Percentiles rank a stretch among this genome's conserved stretches.
Conservation (phyloP, 257 asterid species). For the Scutellaria baicalensis region DNA sequence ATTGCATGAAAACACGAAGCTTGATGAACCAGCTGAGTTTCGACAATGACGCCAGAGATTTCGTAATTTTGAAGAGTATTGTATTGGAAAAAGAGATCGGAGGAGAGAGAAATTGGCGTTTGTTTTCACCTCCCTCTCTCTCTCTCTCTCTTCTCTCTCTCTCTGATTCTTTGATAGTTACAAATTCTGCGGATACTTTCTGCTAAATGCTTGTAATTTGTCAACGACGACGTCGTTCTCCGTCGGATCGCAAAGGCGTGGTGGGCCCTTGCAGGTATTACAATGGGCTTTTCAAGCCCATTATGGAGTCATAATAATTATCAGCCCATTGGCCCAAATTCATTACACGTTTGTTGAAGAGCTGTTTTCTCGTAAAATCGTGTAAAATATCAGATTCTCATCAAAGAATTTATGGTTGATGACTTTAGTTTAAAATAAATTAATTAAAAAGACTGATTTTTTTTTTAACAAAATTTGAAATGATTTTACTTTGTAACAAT, state of each 20-base stretch:
- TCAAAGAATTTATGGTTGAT: too few relatives aligned
- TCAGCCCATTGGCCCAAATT: too few relatives aligned
- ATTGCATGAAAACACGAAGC: conserved; percentile 18
- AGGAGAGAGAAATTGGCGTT: conserved; percentile 16
- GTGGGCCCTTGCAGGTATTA: not conserved
- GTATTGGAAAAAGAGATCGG: conserved; percentile 13
- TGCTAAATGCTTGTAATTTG: not conserved
- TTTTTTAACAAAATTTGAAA: too few relatives aligned
- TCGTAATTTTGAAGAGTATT: not conserved
- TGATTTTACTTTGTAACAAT: too few relatives aligned
- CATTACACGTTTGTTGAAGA: too few relatives aligned
- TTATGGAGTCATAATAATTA: too few relatives aligned
- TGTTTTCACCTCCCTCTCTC: conserved; percentile 4
- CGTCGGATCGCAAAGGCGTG: not conserved
- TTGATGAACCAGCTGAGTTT: conserved; percentile 5
- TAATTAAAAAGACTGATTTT: too few relatives aligned
- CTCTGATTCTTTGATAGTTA: not conserved
- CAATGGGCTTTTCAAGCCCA: not conserved
- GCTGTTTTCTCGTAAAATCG: too few relatives aligned
- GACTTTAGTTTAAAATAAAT: too few relatives aligned
- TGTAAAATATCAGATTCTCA: too few relatives aligned
- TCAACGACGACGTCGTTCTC: conserved; percentile 13
- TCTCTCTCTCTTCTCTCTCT: conserved; percentile 2
- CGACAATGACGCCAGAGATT: conserved; percentile 8
- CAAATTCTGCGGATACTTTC: not conserved